These are phyloP conservation scores for Leishmania tarentolae DNA, from an alignment of 208 protist species.

Conservation along the genomic window DNA sequence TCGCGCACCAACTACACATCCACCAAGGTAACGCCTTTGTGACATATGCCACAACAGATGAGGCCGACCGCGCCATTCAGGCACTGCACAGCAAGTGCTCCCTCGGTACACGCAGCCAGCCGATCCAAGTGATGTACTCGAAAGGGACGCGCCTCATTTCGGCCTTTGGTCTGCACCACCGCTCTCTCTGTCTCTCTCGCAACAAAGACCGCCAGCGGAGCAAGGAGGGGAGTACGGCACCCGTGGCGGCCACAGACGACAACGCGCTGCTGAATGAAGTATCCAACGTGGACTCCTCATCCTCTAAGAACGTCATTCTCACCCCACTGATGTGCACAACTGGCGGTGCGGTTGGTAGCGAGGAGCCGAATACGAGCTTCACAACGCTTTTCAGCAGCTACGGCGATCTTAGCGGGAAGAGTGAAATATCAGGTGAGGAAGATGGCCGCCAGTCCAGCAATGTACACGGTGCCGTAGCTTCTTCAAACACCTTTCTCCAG, in stretches of 20 bases:
- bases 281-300: neutral
- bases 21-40: conserved; percentile 66
- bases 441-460: conserved; percentile 5
- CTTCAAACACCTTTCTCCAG: conserved; percentile 3
- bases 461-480: conserved; percentile 5
- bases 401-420: conserved; percentile 13
- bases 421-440: conserved; percentile 20
- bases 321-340: conserved; percentile 5
- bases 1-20: conserved; percentile 46
- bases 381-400: conserved; percentile 17
- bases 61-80: conserved; percentile 73
- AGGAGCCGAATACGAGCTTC: conserved; percentile 13
- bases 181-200: conserved; percentile 25
- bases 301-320: conserved; percentile 3
- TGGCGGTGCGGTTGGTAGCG: neutral
- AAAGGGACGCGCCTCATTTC: conserved; percentile 59
- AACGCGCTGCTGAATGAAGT: neutral
- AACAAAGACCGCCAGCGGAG: conserved; percentile 23
- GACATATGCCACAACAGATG: conserved; percentile 58
- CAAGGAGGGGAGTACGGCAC: neutral
- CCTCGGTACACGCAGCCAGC: conserved; percentile 59
- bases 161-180: conserved; percentile 60
- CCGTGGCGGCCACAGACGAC: neutral
- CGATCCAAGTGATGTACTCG: conserved; percentile 80
- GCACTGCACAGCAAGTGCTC: conserved; percentile 60